A percentile compares a stretch with the other conserved stretches of the same genome.
Evolutionary conservation across 495 filamentous ascomycete genomes (phyloP).

Genomic region (Eremomyces bilateralis): DNA sequence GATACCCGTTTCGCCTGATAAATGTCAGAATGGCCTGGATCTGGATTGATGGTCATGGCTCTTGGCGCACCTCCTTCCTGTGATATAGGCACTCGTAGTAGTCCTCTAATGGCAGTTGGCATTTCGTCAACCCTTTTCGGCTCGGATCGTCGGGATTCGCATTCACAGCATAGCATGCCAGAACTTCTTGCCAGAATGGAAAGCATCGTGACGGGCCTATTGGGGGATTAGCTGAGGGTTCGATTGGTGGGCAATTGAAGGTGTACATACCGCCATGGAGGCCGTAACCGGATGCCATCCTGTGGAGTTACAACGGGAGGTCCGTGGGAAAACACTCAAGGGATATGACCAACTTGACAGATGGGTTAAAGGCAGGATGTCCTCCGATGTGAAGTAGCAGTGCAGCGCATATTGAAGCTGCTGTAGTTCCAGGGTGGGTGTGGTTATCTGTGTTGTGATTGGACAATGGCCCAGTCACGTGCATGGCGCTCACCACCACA

Average conservation of each 20-base stretch:
- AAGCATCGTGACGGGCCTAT: conserved; percentile 81
- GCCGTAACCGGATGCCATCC: conserved; percentile 17
- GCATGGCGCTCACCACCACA: too few species aligned
- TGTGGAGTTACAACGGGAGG: conserved; percentile 1
- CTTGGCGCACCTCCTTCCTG: conserved; percentile 73
- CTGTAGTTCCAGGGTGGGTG: too few species aligned
- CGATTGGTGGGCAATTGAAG: neutral
- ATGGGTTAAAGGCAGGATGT: too few species aligned
- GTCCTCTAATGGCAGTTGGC: conserved; percentile 71
- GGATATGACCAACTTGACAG: too few species aligned
- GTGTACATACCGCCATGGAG: conserved; percentile 10
- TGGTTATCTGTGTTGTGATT: too few species aligned
- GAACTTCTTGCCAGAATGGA: conserved; percentile 73
- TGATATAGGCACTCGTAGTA: conserved; percentile 98
- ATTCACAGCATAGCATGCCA: conserved; percentile 27
- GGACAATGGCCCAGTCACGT: too few species aligned
- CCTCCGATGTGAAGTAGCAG: too few species aligned
- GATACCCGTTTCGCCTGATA: conserved; percentile 51
- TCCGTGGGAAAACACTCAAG: too few species aligned
- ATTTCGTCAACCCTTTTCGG: conserved; percentile 57
- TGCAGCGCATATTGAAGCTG: too few species aligned
- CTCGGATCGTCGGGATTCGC: conserved; percentile 35
- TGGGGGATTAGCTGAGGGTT: neutral
- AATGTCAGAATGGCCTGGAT: too few species aligned
- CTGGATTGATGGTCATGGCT: too few species aligned